Conservation (phyloP, 306 rosid genomes). For the Canavalia ensiformis region DNA sequence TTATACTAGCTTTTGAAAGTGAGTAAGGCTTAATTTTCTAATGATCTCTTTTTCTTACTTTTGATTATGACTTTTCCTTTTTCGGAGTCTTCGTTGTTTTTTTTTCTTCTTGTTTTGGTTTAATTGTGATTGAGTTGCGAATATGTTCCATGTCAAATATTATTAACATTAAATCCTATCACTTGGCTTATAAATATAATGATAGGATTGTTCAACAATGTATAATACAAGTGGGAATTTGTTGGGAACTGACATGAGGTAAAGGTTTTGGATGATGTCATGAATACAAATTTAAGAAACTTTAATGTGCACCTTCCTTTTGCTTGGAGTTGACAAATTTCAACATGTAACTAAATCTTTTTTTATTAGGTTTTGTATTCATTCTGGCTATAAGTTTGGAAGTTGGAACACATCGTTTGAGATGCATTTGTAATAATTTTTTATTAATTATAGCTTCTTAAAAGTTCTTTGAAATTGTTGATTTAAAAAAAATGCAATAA, state of each 20-base stretch:
- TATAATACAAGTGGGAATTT: neutral
- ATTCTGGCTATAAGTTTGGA: too few species aligned
- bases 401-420: too few species aligned
- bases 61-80: neutral
- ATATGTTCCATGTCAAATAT: constrained; percentile 27
- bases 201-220: constrained; percentile 21
- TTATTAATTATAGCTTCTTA: too few species aligned
- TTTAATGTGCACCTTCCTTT: neutral
- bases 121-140: constrained; percentile 40
- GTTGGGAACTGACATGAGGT: neutral
- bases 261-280: neutral
- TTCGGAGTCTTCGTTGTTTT: constrained; percentile 82
- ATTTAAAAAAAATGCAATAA: too few species aligned
- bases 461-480: too few species aligned
- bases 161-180: constrained; percentile 2
- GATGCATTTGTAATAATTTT: too few species aligned
- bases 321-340: neutral
- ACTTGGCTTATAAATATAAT: constrained; percentile 38
- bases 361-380: too few species aligned
- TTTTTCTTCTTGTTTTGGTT: neutral
- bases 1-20: too few species aligned
- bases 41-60: neutral
- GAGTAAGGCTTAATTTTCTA: neutral
- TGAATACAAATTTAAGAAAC: neutral
- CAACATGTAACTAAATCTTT: too few species aligned